These are phyloP conservation scores for Rhynchosporium secalis DNA, from an alignment of 2,329 filamentous ascomycete genomes.

Conservation along the genomic window DNA sequence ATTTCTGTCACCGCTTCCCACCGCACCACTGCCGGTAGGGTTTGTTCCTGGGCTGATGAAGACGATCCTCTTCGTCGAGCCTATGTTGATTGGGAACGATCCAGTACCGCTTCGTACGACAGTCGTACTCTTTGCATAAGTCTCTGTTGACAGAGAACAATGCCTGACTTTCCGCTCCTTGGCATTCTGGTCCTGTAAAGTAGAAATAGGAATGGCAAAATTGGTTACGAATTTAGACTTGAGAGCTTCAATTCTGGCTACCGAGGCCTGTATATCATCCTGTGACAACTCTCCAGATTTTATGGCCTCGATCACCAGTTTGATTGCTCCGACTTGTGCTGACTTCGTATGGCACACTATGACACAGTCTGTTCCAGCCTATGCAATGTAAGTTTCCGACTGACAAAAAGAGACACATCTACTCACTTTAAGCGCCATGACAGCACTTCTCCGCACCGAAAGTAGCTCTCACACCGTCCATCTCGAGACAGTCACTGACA, in stretches of 20 bases:
- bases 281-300: constrained; percentile 40
- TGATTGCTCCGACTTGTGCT: constrained; percentile 44
- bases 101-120: constrained; percentile 41
- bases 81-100: constrained; percentile 39
- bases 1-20: constrained; percentile 43
- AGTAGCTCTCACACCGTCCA: constrained; percentile 46
- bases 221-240: constrained; percentile 40
- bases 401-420: not conserved
- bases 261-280: constrained; percentile 41
- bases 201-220: constrained; percentile 27
- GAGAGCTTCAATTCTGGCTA: constrained; percentile 40
- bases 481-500: constrained; percentile 48
- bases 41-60: constrained; percentile 44
- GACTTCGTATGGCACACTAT: constrained; percentile 49
- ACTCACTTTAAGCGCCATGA: constrained; percentile 42
- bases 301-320: constrained; percentile 42
- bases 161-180: constrained; percentile 30
- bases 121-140: constrained; percentile 45
- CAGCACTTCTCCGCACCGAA: constrained; percentile 45
- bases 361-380: constrained; percentile 46
- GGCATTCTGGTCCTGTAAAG: constrained; percentile 22
- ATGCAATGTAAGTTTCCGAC: not conserved
- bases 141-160: constrained; percentile 37
- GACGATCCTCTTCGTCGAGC: constrained; percentile 35
- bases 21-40: constrained; percentile 41